phyloP scores from a whole-genome alignment of 2,329 filamentous ascomycete genomes.

The Phialophora tarda region DNA sequence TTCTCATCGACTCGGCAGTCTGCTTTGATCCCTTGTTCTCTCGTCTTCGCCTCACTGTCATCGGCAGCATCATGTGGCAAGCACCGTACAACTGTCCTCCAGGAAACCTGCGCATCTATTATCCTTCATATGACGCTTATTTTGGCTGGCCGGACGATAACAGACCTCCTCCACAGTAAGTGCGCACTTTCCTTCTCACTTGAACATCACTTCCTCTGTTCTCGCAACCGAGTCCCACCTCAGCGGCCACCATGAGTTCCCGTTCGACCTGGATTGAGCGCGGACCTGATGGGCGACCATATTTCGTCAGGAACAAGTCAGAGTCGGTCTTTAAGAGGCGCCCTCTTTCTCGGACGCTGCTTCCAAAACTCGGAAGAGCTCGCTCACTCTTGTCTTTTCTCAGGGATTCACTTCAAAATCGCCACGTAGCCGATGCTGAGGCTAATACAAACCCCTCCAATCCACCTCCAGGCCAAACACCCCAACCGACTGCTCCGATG shows the following conservation, averaged over 20 bases:
- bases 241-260: constrained; percentile 19
- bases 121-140: constrained; percentile 35
- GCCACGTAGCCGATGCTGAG: constrained; percentile 15
- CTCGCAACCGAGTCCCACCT: constrained; percentile 10
- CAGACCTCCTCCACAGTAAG: constrained; percentile 31
- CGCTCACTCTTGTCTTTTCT: constrained; percentile 33
- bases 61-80: constrained; percentile 27
- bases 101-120: constrained; percentile 26
- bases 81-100: constrained; percentile 19
- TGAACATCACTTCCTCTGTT: constrained; percentile 1
- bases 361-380: constrained; percentile 19
- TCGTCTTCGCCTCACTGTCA: not conserved
- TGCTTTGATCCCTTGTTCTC: not conserved
- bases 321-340: constrained; percentile 17
- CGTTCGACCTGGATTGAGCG: constrained; percentile 35
- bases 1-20: not conserved
- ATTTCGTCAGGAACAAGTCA: constrained; percentile 35
- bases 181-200: constrained; percentile 12
- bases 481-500: constrained; percentile 23
- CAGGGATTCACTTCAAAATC: constrained; percentile 30
- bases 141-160: constrained; percentile 24
- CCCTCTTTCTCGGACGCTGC: constrained; percentile 21
- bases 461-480: constrained; percentile 9
- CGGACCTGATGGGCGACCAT: constrained; percentile 33
- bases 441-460: constrained; percentile 13